Conservation (phyloP, 441 rosid genomes). For the Populus hybrid region DNA sequence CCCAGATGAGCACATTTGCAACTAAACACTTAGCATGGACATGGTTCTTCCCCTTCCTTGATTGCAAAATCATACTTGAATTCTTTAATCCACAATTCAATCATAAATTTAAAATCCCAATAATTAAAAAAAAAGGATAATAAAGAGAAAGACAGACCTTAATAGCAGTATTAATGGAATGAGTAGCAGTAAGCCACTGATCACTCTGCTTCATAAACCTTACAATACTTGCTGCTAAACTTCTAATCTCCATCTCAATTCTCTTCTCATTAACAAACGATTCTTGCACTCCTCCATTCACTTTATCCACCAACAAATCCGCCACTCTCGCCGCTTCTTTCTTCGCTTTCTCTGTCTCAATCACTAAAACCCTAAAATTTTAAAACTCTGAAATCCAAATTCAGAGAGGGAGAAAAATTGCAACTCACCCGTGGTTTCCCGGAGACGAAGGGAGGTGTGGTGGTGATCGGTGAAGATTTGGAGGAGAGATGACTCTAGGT, state of each 20-base stretch:
- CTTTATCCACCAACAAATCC: constrained; percentile 65
- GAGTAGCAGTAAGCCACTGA: constrained; percentile 70
- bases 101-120: not conserved
- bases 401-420: not conserved
- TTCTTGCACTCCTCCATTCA: constrained; percentile 76
- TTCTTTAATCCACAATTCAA: not conserved
- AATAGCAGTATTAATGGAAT: constrained; percentile 57
- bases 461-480: constrained; percentile 61
- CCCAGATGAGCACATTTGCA: not conserved
- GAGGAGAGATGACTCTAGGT: constrained; percentile 58
- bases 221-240: constrained; percentile 46
- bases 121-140: not conserved
- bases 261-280: constrained; percentile 66
- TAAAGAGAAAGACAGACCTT: constrained; percentile 33
- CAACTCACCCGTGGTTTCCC: constrained; percentile 51
- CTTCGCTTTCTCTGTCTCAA: constrained; percentile 57
- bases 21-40: not conserved
- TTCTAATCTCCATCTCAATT: constrained; percentile 65
- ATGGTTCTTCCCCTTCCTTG: not conserved
- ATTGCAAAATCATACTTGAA: not conserved
- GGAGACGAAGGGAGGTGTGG: constrained; percentile 47
- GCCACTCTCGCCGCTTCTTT: constrained; percentile 62
- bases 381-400: not conserved
- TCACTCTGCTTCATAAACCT: constrained; percentile 65
- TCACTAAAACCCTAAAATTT: not conserved